A percentile compares a stretch with the other conserved stretches of the same genome.
phyloP scores from a whole-genome alignment of 202 grass and related monocot species.

The Saccharum hybrid region DNA sequence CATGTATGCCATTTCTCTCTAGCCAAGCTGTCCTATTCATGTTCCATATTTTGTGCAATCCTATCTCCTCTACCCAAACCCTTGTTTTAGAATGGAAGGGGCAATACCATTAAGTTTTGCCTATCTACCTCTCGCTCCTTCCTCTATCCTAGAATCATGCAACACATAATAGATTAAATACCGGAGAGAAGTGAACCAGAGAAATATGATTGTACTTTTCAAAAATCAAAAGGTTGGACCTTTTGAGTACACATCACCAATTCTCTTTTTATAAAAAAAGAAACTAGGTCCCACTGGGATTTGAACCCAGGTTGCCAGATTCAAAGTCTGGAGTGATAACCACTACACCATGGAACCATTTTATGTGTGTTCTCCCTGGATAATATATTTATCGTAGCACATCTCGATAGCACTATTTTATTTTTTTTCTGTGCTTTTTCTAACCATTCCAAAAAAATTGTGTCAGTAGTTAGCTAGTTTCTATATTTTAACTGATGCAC shows the following conservation, averaged over 20 bases:
- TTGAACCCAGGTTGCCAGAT: conserved; percentile 89
- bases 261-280: not conserved
- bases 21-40: not conserved
- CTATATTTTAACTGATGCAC: not conserved
- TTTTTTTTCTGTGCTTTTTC: not conserved
- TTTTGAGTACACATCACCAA: not conserved
- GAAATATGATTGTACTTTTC: not conserved
- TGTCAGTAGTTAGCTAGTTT: too few species aligned
- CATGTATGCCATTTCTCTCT: conserved; percentile 16
- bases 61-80: not conserved
- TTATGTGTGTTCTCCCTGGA: conserved; percentile 9
- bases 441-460: not conserved
- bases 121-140: not conserved
- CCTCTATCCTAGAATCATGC: not conserved
- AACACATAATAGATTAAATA: not conserved
- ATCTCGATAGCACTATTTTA: not conserved
- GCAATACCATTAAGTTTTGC: not conserved
- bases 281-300: conserved; percentile 54
- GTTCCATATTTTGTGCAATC: not conserved
- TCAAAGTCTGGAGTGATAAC: conserved; percentile 92
- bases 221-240: not conserved
- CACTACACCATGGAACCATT: conserved; percentile 81
- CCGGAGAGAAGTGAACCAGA: not conserved
- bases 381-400: not conserved
- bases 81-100: not conserved